A percentile compares a stretch with the other conserved stretches of the same genome.
These are phyloP conservation scores for Cyclotella choctawhatcheeana DNA, from an alignment of 108 stramenopile species.

Conservation along the genomic window DNA sequence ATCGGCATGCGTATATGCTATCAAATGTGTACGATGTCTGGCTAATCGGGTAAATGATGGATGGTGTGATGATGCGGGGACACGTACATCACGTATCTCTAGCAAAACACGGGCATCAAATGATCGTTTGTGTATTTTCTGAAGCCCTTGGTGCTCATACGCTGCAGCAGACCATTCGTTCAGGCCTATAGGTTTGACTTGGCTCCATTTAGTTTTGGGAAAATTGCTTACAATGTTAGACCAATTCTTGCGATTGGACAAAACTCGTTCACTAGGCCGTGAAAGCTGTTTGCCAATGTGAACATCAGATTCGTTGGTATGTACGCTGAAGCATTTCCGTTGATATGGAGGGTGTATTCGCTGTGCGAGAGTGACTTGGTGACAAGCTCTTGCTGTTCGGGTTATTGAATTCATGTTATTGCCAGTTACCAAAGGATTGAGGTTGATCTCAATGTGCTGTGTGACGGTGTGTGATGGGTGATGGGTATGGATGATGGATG, in stretches of 20 bases:
- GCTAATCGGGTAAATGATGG: slow-evolving; percentile 33
- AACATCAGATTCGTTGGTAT: neutral
- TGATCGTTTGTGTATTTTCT: slow-evolving; percentile 14
- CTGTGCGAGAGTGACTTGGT: too few relatives aligned
- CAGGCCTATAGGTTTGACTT: neutral
- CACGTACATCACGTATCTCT: slow-evolving; percentile 25
- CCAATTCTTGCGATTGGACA: neutral
- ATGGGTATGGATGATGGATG: too few relatives aligned
- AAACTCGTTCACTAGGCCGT: neutral
- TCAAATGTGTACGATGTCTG: slow-evolving; percentile 19
- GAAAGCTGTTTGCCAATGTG: slow-evolving; percentile 8
- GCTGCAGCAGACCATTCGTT: neutral
- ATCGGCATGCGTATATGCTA: slow-evolving; percentile 26
- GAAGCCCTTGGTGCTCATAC: slow-evolving; percentile 15
- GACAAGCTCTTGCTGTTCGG: too few relatives aligned
- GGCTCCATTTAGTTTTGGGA: slow-evolving; percentile 2
- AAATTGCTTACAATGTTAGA: neutral
- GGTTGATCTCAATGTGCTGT: too few relatives aligned
- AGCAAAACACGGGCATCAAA: slow-evolving; percentile 27
- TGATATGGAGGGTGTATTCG: too few relatives aligned
- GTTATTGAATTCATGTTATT: too few relatives aligned
- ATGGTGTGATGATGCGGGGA: slow-evolving; percentile 33
- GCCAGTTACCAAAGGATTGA: too few relatives aligned
- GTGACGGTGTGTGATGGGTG: too few relatives aligned
- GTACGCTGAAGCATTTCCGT: neutral